These are phyloP conservation scores for Aspergillus calidoustus DNA, from an alignment of 2,329 filamentous ascomycete species.

Conservation along the genomic window DNA sequence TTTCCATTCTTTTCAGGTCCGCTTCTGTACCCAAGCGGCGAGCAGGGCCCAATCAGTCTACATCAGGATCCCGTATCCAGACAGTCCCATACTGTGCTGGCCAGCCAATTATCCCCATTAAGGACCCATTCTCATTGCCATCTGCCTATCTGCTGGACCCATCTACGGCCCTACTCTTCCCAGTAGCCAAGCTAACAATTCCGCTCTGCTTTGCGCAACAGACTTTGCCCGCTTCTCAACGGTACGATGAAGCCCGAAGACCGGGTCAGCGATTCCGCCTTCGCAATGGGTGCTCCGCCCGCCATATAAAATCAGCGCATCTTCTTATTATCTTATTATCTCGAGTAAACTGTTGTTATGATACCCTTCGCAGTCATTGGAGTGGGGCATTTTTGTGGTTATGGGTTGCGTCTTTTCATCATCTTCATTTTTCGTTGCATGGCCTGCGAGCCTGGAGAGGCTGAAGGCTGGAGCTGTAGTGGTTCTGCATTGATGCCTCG, in stretches of 20 bases:
- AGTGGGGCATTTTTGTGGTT: constrained; percentile 1
- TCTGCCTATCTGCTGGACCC: too few species aligned
- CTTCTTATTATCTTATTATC: neutral
- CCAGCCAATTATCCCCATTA: neutral
- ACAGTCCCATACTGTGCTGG: neutral
- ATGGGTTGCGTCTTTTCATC: neutral
- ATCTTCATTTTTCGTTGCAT: neutral
- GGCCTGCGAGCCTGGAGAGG: neutral
- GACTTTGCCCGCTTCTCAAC: constrained; percentile 82
- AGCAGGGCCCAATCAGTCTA: neutral
- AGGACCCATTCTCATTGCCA: neutral
- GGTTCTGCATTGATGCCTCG: neutral
- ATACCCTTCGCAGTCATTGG: constrained; percentile 10
- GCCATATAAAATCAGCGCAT: constrained; percentile 22
- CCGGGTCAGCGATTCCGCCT: constrained; percentile 50
- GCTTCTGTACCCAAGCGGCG: neutral
- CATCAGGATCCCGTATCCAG: constrained; percentile 8
- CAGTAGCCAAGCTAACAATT: constrained; percentile 10
- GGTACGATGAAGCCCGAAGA: constrained; percentile 71
- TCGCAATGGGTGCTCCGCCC: constrained; percentile 52
- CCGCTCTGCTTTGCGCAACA: constrained; percentile 41
- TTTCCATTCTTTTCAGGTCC: neutral
- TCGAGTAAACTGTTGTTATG: constrained; percentile 3
- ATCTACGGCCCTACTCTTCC: constrained; percentile 5
- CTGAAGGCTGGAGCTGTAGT: neutral